phyloP scores from a whole-genome alignment of 768 basidiomycete genomes.

The Crassisporium funariophilum region DNA sequence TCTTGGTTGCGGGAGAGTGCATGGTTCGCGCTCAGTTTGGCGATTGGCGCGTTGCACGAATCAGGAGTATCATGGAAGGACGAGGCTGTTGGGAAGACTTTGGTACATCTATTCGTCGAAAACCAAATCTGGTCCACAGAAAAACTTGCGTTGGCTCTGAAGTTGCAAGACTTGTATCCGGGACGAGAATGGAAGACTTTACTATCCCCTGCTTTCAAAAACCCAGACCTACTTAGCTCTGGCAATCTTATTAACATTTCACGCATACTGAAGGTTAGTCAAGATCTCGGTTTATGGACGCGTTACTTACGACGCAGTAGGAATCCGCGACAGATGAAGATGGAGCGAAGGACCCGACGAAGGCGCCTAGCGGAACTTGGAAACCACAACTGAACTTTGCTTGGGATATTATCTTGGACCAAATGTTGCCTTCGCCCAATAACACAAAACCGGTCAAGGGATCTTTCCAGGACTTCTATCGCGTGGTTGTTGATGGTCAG shows the following conservation, averaged over 20 bases:
- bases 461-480: slow-evolving; percentile 89
- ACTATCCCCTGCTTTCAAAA: slow-evolving; percentile 77
- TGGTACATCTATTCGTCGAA: slow-evolving; percentile 56
- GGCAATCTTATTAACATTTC: slow-evolving; percentile 77
- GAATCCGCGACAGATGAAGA: slow-evolving; percentile 62
- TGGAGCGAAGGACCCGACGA: slow-evolving; percentile 46
- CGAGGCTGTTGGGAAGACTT: slow-evolving; percentile 53
- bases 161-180: slow-evolving; percentile 63
- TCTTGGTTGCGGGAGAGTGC: slow-evolving; percentile 90
- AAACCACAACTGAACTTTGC: slow-evolving; percentile 91
- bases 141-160: slow-evolving; percentile 79
- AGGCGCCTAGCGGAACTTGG: slow-evolving; percentile 64
- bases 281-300: background rate
- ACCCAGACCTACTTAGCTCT: slow-evolving; percentile 63
- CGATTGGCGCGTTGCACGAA: slow-evolving; percentile 57
- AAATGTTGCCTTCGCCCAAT: slow-evolving; percentile 57
- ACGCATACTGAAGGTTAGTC: slow-evolving; percentile 74
- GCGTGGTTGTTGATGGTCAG: slow-evolving; percentile 88
- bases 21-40: slow-evolving; percentile 79
- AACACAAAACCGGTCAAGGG: slow-evolving; percentile 45
- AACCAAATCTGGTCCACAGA: slow-evolving; percentile 79
- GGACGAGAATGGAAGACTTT: slow-evolving; percentile 67
- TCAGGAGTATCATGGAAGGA: slow-evolving; percentile 73
- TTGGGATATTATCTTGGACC: slow-evolving; percentile 84
- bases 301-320: slow-evolving; percentile 34